Evolutionary conservation across 2,329 filamentous ascomycete genomes (phyloP), one percentile per base, ranked within the genome.

Genomic region (Aspergillus jensenii): DNA sequence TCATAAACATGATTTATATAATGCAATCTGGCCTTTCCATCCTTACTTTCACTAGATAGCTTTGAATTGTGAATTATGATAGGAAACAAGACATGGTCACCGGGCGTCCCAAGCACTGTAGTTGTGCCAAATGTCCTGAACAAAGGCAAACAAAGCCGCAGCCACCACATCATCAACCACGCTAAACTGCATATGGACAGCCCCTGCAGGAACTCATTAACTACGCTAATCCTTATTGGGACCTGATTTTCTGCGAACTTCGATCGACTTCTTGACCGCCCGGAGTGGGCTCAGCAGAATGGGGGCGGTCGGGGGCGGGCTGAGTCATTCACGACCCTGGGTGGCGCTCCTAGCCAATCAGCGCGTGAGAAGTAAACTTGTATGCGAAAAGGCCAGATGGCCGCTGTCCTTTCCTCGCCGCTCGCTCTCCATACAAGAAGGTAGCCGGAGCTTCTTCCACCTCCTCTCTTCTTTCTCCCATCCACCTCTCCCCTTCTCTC

Each of bases 371-470:
- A 78, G 73, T 78, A 74, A 63, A 71, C 73, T 72, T 67, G 69
- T 67, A 68, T 63, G 59, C 59, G 74, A 77, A 78, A 76, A 78
- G 75, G 75, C 74, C 75, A 78, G 70, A 71, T 77, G 74, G 75
- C 72, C 71, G 71, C 70, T 71, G 67, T 61, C 66, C 60, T 60
- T 65, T 59, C 62, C 69, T 66, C 61, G 67, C 66, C 64, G 64
- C 64, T 59, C 52, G 31, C 60, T 55, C 57, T 60, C 65, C 64
- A 70, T 74, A 71, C 68, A 74, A 73, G 70, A 61, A 66, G 58
- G 60, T 58, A 56, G 45, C 56, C 58, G 50, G 54, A 57, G 60
- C 60, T 63, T 62, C 61, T 58, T 51, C 31, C 59, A 58, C 46
- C 56, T 63, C 64, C 65, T 58, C 44, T 52, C 58, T 50, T 59